phyloP scores from a whole-genome alignment of 129 eudicot species.

The Saposhnikovia divaricata region DNA sequence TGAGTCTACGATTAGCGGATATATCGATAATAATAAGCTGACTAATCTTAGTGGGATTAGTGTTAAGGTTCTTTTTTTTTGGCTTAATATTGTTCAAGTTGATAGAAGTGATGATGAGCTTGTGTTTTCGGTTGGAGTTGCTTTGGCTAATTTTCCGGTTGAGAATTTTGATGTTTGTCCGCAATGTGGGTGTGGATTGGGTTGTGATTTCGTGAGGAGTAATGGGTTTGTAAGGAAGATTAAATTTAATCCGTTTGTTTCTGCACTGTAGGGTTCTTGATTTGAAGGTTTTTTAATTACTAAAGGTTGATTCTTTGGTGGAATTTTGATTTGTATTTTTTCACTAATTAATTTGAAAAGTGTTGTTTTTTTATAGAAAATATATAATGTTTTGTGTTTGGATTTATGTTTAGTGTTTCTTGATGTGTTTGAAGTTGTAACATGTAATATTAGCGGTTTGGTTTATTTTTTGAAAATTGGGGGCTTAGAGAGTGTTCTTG shows the following conservation, averaged over 20 bases:
- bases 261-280: constrained; percentile 33
- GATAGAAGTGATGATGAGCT: constrained; percentile 35
- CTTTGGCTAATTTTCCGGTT: constrained; percentile 53
- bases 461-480: too few relatives aligned
- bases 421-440: not conserved
- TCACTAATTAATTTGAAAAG: not conserved
- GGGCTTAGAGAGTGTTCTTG: too few relatives aligned
- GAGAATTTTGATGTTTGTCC: constrained; percentile 62
- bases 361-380: not conserved
- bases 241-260: constrained; percentile 17
- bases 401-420: not conserved
- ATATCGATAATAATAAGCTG: constrained; percentile 33
- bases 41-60: constrained; percentile 47
- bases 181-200: constrained; percentile 83
- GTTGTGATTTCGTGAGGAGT: constrained; percentile 23
- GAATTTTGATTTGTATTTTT: not conserved
- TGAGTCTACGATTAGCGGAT: constrained; percentile 50
- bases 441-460: too few relatives aligned
- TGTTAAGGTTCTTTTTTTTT: constrained; percentile 52
- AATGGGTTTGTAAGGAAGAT: constrained; percentile 11
- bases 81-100: constrained; percentile 75
- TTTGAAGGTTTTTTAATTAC: not conserved
- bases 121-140: constrained; percentile 66
- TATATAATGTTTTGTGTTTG: not conserved
- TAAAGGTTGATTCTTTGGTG: not conserved